Evolutionary conservation across 306 rosid genomes (phyloP).

Genomic region (Castanospermum australe): DNA sequence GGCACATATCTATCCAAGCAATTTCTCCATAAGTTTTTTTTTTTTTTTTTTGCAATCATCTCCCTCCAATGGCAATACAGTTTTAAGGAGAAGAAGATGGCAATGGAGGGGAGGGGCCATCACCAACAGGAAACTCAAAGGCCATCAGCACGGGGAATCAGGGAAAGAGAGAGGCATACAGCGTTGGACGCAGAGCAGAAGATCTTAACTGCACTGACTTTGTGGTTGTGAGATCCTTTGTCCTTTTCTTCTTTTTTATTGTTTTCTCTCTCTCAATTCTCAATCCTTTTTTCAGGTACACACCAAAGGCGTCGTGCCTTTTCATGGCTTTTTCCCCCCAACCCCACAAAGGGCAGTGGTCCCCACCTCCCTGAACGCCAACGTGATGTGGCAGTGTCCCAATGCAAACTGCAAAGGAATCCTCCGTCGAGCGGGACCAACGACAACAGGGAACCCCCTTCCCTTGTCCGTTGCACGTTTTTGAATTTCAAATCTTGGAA

Average conservation of each 20-base stretch:
- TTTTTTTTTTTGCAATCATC: too few species aligned
- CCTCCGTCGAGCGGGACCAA: too few species aligned
- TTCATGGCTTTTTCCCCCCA: conserved; percentile 10
- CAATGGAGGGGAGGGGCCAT: neutral
- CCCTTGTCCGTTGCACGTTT: conserved; percentile 23
- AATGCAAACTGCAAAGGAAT: neutral
- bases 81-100: too few species aligned
- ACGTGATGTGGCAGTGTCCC: neutral
- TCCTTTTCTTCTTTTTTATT: conserved; percentile 27
- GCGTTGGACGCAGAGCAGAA: neutral
- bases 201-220: conserved; percentile 29
- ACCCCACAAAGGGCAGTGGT: neutral
- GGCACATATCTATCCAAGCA: too few species aligned
- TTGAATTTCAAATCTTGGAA: conserved; percentile 49
- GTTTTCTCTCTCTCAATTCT: neutral
- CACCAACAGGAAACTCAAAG: too few species aligned
- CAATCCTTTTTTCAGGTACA: conserved; percentile 26
- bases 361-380: neutral
- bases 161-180: neutral
- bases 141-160: too few species aligned
- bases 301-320: conserved; percentile 41
- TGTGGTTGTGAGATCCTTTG: conserved; percentile 32
- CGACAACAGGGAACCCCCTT: too few species aligned
- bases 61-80: too few species aligned
- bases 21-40: too few species aligned